Evolutionary conservation across 2,329 filamentous ascomycete species (phyloP), one percentile per base, ranked within the genome.

Genomic region (Myriosclerotinia duriaeana): DNA sequence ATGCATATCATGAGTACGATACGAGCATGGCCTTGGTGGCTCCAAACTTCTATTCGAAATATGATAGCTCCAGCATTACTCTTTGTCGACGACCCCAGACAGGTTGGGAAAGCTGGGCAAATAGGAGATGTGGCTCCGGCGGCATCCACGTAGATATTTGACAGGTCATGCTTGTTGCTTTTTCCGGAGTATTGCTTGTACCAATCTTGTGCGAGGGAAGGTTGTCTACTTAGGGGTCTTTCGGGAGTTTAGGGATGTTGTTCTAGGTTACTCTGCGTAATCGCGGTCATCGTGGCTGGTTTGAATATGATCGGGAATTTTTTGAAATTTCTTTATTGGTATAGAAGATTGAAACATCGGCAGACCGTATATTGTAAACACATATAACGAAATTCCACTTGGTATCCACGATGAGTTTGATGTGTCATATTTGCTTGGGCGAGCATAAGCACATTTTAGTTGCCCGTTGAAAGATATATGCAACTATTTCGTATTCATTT

Each of bases 1-100:
- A 42, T 69, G 14, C 66, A 67, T 22, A 14, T 67, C 12, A 2
- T 69, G 0, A 67, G 64, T 30, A 69, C 68, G 2, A 69, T 75
- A n/a, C 68, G 74, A 11, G 70, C 60, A 48, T 74, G 72, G 74
- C 74, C 73, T 1, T 56, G 59, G 22, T 75, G 73, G 74, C n/a
- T 73, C 17, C 71, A 74, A 46, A 61, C 67, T 12, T 36, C 38
- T 5, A 1, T 72, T n/a, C 67, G 74, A 50, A 72, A 75, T 36
- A 62, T 36, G 11, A 66, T 72, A 46, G 69, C 68, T 15, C 53
- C 52, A 46, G 26, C 60, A 52, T 55, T 71, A 17, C 42, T 36
- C 30, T 52, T 59, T 30, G 42, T 52, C 36, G 14, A 26, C 6
- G 26, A 30, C 6, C 40, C 30, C 17, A n/a, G 17, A n/a, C 46